Conservation (phyloP, 2,329 filamentous ascomycete genomes). For the Colletotrichum chlorophyti region DNA sequence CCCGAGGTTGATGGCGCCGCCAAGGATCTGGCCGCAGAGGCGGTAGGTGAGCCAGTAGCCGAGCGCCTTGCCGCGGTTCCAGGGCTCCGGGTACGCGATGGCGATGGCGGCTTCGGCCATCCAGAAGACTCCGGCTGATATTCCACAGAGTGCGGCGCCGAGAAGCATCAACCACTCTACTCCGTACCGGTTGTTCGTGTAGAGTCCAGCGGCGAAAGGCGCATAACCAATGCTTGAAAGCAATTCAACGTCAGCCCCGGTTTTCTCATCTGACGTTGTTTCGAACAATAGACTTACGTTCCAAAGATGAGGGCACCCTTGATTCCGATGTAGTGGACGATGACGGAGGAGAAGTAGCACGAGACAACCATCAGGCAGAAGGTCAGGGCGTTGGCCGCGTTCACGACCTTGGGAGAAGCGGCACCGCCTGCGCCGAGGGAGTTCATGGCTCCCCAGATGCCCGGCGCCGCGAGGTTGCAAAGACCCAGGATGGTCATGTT, state of each 20-base stretch:
- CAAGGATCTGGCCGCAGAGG: constrained; percentile 71
- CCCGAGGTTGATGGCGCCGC: constrained; percentile 74
- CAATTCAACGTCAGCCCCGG: not conserved
- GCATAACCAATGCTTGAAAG: constrained; percentile 65
- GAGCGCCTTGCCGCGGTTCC: constrained; percentile 68
- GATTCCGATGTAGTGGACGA: constrained; percentile 74
- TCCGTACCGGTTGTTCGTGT: constrained; percentile 75
- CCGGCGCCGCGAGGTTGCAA: constrained; percentile 74
- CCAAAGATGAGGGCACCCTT: constrained; percentile 75
- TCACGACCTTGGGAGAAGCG: constrained; percentile 70
- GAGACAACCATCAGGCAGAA: constrained; percentile 78
- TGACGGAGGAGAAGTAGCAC: constrained; percentile 68
- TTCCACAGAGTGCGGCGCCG: constrained; percentile 72
- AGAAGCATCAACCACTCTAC: constrained; percentile 73
- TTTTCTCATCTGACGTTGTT: not conserved
- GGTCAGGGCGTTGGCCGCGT: constrained; percentile 73
- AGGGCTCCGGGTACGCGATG: constrained; percentile 74
- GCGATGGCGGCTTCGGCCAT: constrained; percentile 78
- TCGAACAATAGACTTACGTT: constrained; percentile 52
- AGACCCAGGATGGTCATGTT: constrained; percentile 76
- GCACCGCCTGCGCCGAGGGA: constrained; percentile 74
- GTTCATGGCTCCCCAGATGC: constrained; percentile 79
- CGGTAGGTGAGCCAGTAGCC: constrained; percentile 71
- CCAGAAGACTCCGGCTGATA: constrained; percentile 78
- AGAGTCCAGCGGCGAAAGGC: constrained; percentile 74